phyloP scores from a whole-genome alignment of 768 basidiomycete species.

The Lactarius quietus region DNA sequence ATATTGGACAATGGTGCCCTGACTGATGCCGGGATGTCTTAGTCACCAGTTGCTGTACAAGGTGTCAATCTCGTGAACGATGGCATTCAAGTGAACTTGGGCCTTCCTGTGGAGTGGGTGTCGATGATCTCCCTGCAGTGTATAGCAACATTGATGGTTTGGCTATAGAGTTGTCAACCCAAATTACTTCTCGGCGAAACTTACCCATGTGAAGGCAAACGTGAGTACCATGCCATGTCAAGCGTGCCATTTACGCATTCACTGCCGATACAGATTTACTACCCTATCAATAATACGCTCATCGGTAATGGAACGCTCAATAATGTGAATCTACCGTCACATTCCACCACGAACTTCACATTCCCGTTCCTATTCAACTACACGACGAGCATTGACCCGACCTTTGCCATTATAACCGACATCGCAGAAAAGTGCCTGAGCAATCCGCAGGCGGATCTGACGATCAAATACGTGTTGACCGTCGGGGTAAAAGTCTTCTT shows the following conservation, averaged over 20 bases:
- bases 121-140: conserved; percentile 14
- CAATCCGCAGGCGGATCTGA: conserved; percentile 46
- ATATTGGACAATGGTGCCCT: conserved; percentile 33
- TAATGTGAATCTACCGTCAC: conserved; percentile 43
- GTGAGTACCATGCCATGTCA: conserved; percentile 37
- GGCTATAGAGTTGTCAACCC: conserved; percentile 69
- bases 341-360: conserved; percentile 59
- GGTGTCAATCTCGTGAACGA: conserved; percentile 9
- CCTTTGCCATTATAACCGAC: conserved; percentile 52
- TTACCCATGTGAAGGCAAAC: conserved; percentile 60
- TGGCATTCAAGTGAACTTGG: conserved; percentile 23
- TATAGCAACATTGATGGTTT: conserved; percentile 5
- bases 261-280: conserved; percentile 49
- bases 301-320: conserved; percentile 59
- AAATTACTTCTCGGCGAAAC: conserved; percentile 69
- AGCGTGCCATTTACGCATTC: background rate
- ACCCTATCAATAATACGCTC: conserved; percentile 68
- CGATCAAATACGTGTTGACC: conserved; percentile 62
- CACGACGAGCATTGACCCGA: conserved; percentile 50
- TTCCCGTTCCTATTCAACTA: conserved; percentile 75
- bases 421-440: conserved; percentile 54
- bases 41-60: conserved; percentile 1
- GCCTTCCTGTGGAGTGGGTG: conserved; percentile 20
- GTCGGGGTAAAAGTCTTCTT: conserved; percentile 66
- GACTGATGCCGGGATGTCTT: background rate